Evolutionary conservation across 768 basidiomycete genomes (phyloP).

Genomic region (Tylopilus plumbeoviolaceoides): DNA sequence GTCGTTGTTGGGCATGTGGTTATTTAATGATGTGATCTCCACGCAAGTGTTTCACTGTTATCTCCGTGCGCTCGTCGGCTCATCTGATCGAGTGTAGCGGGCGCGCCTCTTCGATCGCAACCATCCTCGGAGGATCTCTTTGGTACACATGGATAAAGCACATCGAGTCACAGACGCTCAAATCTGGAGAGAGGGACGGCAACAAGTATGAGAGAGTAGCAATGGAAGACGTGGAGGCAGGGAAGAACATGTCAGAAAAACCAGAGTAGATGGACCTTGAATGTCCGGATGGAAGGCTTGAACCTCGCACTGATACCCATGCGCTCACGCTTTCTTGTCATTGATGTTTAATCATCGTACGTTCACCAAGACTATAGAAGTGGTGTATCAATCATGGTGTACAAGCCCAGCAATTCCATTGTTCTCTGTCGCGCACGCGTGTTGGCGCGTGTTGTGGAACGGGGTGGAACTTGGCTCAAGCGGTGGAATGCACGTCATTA

Average conservation of each 20-base stretch:
- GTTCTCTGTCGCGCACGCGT: not conserved
- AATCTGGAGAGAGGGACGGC: conserved; percentile 26
- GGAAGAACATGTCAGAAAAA: conserved; percentile 29
- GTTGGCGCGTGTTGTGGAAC: not conserved
- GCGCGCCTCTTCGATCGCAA: conserved; percentile 73
- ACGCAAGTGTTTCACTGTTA: conserved; percentile 43
- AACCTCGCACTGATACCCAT: conserved; percentile 13
- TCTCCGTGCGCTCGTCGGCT: not conserved
- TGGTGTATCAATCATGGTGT: conserved; percentile 1
- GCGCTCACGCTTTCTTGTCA: not conserved
- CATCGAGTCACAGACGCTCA: conserved; percentile 49
- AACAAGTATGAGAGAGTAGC: conserved; percentile 56
- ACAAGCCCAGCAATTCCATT: conserved; percentile 3
- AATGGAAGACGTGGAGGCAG: conserved; percentile 61
- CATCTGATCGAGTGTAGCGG: conserved; percentile 45
- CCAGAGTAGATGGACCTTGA: conserved; percentile 26
- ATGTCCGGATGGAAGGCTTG: not conserved
- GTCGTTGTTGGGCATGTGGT: conserved; percentile 75
- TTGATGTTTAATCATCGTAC: conserved; percentile 9
- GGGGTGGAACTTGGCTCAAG: not conserved
- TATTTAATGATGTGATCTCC: conserved; percentile 80
- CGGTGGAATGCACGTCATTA: conserved; percentile 3
- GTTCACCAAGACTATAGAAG: conserved; percentile 11
- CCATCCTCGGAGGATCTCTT: conserved; percentile 77
- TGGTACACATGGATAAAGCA: conserved; percentile 91